These are phyloP conservation scores for Albizia julibrissin DNA, from an alignment of 306 rosid genomes.

Conservation along the genomic window DNA sequence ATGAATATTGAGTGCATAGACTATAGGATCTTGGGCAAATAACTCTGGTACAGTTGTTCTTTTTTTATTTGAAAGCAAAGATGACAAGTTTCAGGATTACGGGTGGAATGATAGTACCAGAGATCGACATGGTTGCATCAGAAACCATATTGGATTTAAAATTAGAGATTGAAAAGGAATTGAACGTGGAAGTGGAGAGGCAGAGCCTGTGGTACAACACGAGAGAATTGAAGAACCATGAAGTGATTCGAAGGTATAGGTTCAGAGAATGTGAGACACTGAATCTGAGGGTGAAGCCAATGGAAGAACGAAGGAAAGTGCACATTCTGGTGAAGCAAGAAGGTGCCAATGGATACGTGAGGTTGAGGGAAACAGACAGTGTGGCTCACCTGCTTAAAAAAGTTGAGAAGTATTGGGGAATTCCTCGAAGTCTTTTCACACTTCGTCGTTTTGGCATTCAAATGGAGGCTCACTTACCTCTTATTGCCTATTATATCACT, in stretches of 20 bases:
- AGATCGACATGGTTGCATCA: background rate
- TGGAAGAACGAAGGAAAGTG: constrained; percentile 11
- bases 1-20: background rate
- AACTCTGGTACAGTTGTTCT: background rate
- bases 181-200: constrained; percentile 10
- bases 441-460: background rate
- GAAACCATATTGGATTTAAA: constrained; percentile 35
- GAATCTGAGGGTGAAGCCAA: constrained; percentile 27
- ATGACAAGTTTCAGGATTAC: background rate
- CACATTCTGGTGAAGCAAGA: constrained; percentile 18
- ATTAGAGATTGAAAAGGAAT: constrained; percentile 18
- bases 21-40: background rate
- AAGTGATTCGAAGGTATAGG: background rate
- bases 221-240: background rate
- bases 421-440: background rate
- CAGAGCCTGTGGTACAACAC: constrained; percentile 36
- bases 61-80: background rate
- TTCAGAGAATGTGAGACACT: background rate
- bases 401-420: constrained; percentile 36
- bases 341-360: constrained; percentile 22
- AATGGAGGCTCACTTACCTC: constrained; percentile 3
- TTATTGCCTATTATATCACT: constrained; percentile 25
- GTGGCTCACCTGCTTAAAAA: constrained; percentile 31
- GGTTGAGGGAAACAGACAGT: constrained; percentile 36
- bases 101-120: constrained; percentile 38